phyloP scores from a whole-genome alignment of 257 asterid species.

The Jacaranda copaia region DNA sequence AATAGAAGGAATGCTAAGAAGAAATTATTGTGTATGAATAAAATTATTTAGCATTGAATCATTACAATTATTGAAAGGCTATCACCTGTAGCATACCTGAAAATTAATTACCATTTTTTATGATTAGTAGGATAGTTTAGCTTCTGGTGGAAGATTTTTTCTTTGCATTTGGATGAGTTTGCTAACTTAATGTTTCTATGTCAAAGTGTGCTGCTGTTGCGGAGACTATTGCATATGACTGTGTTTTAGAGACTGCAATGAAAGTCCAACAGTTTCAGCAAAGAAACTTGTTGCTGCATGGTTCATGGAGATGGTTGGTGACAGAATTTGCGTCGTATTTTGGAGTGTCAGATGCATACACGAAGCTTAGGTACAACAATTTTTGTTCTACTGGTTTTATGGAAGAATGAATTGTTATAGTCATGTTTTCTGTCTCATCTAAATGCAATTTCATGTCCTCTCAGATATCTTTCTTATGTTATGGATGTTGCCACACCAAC shows the following conservation, averaged over 20 bases:
- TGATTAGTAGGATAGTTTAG: not conserved
- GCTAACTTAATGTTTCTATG: constrained; percentile 20
- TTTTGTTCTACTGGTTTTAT: constrained; percentile 16
- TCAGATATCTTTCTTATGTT: constrained; percentile 87
- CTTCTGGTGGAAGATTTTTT: no score
- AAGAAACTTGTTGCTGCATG: constrained; percentile 73
- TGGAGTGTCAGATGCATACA: constrained; percentile 95
- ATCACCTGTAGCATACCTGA: constrained; percentile 7
- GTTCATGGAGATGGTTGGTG: constrained; percentile 91
- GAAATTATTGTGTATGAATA: not conserved
- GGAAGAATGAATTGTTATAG: constrained; percentile 7
- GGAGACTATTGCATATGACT: constrained; percentile 92
- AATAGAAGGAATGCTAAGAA: not conserved
- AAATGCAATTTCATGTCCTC: constrained; percentile 10
- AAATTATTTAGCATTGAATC: not conserved
- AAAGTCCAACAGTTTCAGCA: constrained; percentile 83
- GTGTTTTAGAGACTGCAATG: constrained; percentile 92
- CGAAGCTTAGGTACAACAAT: constrained; percentile 69
- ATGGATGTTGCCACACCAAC: constrained; percentile 99
- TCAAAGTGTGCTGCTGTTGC: constrained; percentile 80
- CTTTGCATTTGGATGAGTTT: constrained; percentile 8
- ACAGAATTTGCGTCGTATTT: constrained; percentile 82
- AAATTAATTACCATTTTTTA: not conserved
- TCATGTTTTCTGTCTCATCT: constrained; percentile 3
- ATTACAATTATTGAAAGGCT: no score